Conservation (phyloP, 2,329 filamentous ascomycete genomes). For the Thelonectria blattea region DNA sequence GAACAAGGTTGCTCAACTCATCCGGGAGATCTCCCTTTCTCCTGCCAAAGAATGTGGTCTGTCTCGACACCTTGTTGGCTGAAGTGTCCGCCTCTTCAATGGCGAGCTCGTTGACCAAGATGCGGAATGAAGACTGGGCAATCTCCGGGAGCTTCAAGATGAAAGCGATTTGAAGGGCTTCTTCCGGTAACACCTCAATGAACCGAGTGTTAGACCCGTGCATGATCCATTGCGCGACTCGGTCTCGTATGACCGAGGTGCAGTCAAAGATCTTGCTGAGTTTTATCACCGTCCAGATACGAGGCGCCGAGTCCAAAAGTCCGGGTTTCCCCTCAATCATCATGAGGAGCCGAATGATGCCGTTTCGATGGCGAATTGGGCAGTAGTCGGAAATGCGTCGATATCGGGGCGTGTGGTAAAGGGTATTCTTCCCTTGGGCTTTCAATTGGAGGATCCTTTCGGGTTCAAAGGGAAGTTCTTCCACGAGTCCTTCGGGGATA, state of each 20-base stretch:
- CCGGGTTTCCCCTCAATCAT: conserved; percentile 61
- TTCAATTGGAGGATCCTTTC: conserved; percentile 33
- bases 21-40: conserved; percentile 56
- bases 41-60: conserved; percentile 53
- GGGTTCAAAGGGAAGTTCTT: conserved; percentile 6
- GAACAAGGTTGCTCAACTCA: conserved; percentile 60
- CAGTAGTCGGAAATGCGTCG: conserved; percentile 65
- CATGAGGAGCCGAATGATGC: conserved; percentile 67
- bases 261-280: conserved; percentile 66
- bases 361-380: conserved; percentile 65
- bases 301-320: conserved; percentile 67
- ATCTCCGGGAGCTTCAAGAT: conserved; percentile 51
- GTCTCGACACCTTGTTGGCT: conserved; percentile 5
- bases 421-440: conserved; percentile 23
- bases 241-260: conserved; percentile 50
- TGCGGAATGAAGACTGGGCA: conserved; percentile 58
- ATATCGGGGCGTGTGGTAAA: conserved; percentile 38
- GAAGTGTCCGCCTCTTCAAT: conserved; percentile 47
- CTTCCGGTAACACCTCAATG: conserved; percentile 68
- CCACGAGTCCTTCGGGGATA: background rate
- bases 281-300: conserved; percentile 70
- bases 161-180: conserved; percentile 63
- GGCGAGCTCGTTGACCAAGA: conserved; percentile 69
- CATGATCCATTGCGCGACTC: conserved; percentile 65
- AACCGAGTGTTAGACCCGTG: conserved; percentile 60